Evolutionary conservation across 768 basidiomycete genomes (phyloP).

Genomic region (Tephrocybe sp.): DNA sequence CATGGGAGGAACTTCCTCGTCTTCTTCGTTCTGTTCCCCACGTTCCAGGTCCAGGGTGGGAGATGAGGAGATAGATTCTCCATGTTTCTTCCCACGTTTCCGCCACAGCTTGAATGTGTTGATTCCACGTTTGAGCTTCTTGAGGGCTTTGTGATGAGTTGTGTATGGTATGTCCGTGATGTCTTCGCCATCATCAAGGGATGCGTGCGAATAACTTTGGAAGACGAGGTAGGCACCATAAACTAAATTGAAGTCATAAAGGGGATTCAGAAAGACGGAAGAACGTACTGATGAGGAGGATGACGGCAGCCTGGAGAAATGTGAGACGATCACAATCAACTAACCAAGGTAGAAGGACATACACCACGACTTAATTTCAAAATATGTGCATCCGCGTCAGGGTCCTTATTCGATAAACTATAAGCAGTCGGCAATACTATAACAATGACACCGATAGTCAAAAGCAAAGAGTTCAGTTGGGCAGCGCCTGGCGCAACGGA

Average conservation of each 20-base stretch:
- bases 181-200: conserved; percentile 54
- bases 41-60: conserved; percentile 10
- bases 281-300: conserved; percentile 68
- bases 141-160: too few relatives aligned
- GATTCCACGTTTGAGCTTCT: too few relatives aligned
- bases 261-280: conserved; percentile 22
- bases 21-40: conserved; percentile 8
- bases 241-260: conserved; percentile 49
- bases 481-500: conserved; percentile 40
- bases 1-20: conserved; percentile 51
- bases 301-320: conserved; percentile 59
- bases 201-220: conserved; percentile 73
- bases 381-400: conserved; percentile 40
- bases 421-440: conserved; percentile 80
- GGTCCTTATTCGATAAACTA: conserved; percentile 46
- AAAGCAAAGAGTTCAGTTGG: conserved; percentile 71
- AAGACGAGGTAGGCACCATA: conserved; percentile 76
- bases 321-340: not conserved
- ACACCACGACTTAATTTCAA: conserved; percentile 75
- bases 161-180: too few relatives aligned
- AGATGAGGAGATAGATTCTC: too few relatives aligned
- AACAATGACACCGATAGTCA: conserved; percentile 78
- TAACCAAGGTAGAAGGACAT: conserved; percentile 20
- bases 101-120: too few relatives aligned
- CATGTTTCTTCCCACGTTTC: too few relatives aligned